phyloP scores from a whole-genome alignment of 306 rosid species.

The Canavalia ensiformis region DNA sequence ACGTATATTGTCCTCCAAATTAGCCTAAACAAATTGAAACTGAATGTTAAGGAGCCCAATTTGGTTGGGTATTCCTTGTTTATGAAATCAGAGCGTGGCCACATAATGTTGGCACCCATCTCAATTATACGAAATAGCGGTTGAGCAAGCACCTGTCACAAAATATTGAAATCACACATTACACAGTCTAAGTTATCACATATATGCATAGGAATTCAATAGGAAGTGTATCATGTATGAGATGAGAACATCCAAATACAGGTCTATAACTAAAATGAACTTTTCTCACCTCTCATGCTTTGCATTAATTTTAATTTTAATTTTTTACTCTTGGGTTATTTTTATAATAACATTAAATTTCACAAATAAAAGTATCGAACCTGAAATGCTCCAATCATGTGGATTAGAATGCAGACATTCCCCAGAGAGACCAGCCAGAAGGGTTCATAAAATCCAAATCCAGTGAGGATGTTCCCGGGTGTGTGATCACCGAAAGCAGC shows the following conservation, averaged over 20 bases:
- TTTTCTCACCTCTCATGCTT: background rate
- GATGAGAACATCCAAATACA: constrained; percentile 38
- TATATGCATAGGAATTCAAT: constrained; percentile 17
- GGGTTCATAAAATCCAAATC: constrained; percentile 68
- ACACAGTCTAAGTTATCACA: background rate
- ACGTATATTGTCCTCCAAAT: constrained; percentile 70
- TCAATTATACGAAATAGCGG: constrained; percentile 63
- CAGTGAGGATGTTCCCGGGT: constrained; percentile 72
- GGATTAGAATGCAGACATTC: constrained; percentile 63
- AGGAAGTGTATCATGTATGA: constrained; percentile 64
- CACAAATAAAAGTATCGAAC: constrained; percentile 24
- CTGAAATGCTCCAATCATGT: constrained; percentile 77
- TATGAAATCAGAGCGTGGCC: constrained; percentile 65
- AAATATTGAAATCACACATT: background rate
- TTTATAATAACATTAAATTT: background rate
- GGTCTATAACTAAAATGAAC: background rate
- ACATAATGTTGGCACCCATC: constrained; percentile 53
- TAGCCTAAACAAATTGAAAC: constrained; percentile 61
- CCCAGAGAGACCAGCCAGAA: constrained; percentile 66
- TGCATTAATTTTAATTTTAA: too few species aligned
- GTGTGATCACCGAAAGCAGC: constrained; percentile 76
- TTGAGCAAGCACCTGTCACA: constrained; percentile 61
- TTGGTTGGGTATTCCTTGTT: constrained; percentile 44
- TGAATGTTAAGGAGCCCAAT: constrained; percentile 36
- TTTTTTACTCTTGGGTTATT: too few species aligned